Evolutionary conservation across 257 asterid species (phyloP).

Genomic region (Primulina eburnea): DNA sequence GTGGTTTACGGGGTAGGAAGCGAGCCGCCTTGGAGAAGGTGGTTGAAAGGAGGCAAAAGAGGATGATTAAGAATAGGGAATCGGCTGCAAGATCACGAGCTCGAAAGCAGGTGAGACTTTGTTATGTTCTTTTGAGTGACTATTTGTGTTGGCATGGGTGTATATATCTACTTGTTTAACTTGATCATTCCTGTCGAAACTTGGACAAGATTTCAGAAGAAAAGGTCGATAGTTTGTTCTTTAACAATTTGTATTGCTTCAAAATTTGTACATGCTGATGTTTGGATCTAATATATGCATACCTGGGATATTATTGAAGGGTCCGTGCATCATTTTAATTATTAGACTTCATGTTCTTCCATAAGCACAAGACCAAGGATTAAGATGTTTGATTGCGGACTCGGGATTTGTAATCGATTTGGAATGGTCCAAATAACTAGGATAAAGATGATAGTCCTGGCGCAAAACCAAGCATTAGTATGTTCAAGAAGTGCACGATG

Average conservation of each 20-base stretch:
- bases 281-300: neutral
- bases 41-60: conserved; percentile 91
- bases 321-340: neutral
- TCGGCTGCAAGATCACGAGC: conserved; percentile 97
- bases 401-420: too few species aligned
- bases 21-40: conserved; percentile 75
- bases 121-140: neutral
- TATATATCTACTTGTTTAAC: neutral
- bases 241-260: neutral
- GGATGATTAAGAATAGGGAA: conserved; percentile 93
- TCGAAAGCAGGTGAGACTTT: conserved; percentile 75
- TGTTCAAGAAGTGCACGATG: neutral
- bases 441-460: too few species aligned
- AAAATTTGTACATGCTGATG: neutral
- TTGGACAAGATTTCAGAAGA: neutral
- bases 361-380: neutral
- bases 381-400: too few species aligned
- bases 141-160: neutral
- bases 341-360: neutral
- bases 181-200: neutral
- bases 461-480: too few species aligned
- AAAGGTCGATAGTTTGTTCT: neutral
- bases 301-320: neutral
- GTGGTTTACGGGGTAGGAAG: conserved; percentile 67
- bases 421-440: too few species aligned